Conservation (phyloP, 441 rosid species). For the California macrophylla region DNA sequence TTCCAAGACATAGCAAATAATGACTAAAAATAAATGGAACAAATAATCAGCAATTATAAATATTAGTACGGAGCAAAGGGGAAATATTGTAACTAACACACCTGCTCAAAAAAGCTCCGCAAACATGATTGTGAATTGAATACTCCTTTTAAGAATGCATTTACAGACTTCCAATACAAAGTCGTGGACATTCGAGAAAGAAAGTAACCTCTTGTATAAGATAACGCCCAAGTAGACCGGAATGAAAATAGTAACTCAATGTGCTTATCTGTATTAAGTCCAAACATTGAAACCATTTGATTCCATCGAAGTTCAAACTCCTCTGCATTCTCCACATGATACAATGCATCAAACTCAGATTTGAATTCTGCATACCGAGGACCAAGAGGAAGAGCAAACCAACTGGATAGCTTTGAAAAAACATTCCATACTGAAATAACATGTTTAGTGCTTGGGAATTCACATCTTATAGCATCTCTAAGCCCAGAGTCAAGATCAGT, state of each 20-base stretch:
- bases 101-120: slow-evolving; percentile 75
- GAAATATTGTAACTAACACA: slow-evolving; percentile 18
- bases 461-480: slow-evolving; percentile 59
- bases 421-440: slow-evolving; percentile 54
- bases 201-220: slow-evolving; percentile 53
- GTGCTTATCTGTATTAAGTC: slow-evolving; percentile 71
- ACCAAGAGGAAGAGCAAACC: slow-evolving; percentile 67
- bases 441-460: slow-evolving; percentile 62
- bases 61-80: not conserved
- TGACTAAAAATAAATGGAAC: not conserved
- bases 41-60: not conserved
- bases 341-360: slow-evolving; percentile 56
- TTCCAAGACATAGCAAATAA: slow-evolving; percentile 6
- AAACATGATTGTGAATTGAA: slow-evolving; percentile 51
- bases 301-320: slow-evolving; percentile 80
- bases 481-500: slow-evolving; percentile 74
- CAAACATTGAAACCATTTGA: slow-evolving; percentile 53
- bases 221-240: slow-evolving; percentile 55
- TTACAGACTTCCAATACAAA: slow-evolving; percentile 52
- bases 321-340: slow-evolving; percentile 42
- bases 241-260: slow-evolving; percentile 51
- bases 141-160: slow-evolving; percentile 50
- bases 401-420: slow-evolving; percentile 58
- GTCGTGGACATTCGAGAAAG: slow-evolving; percentile 53
- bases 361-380: slow-evolving; percentile 62